A percentile compares a stretch with the other conserved stretches of the same genome.
phyloP scores from a whole-genome alignment of 148 eudicot genomes.

The Camellia granthamiana region DNA sequence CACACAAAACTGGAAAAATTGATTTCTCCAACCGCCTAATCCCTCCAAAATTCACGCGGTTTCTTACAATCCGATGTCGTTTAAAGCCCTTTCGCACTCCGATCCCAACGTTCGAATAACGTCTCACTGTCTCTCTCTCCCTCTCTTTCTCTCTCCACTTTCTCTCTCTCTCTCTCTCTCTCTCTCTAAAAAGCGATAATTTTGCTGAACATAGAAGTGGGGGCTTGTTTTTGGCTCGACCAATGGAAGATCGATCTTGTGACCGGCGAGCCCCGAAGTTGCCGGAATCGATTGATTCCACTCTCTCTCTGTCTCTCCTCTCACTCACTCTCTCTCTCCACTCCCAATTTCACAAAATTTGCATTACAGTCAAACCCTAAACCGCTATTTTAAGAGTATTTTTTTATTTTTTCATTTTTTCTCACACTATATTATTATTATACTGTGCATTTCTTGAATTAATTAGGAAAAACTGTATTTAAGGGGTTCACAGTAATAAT shows the following conservation, averaged over 20 bases:
- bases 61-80: conserved; percentile 18
- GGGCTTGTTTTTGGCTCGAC: conserved; percentile 9
- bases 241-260: conserved; percentile 26
- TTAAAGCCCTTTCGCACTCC: conserved; percentile 20
- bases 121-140: background rate
- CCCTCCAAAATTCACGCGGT: conserved; percentile 31
- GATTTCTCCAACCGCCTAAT: conserved; percentile 4
- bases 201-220: conserved; percentile 11
- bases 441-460: too few relatives aligned
- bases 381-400: conserved; percentile 3
- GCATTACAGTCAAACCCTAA: conserved; percentile 33
- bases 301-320: background rate
- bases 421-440: background rate
- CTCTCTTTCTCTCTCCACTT: conserved; percentile 9
- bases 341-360: conserved; percentile 12
- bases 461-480: too few relatives aligned
- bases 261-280: conserved; percentile 25
- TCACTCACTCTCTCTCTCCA: background rate
- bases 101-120: conserved; percentile 32
- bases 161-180: background rate
- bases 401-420: background rate
- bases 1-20: background rate
- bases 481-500: too few relatives aligned
- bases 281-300: conserved; percentile 23
- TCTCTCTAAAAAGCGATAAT: conserved; percentile 4